phyloP scores from a whole-genome alignment of 371 early-diverging fungal genomes.

The Mortierella polycephala region DNA sequence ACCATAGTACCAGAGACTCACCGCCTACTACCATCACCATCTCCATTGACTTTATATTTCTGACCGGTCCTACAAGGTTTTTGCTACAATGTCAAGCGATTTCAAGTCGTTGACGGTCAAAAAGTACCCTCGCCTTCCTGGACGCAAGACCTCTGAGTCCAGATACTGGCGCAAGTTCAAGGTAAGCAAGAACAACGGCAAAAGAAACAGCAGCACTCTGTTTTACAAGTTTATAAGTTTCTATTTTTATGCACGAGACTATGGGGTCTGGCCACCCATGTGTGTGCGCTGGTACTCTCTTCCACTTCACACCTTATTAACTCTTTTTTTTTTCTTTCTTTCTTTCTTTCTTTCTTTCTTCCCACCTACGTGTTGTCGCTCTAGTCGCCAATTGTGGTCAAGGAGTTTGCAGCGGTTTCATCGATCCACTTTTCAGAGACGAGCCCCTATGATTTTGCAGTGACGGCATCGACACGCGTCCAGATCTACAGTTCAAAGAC shows the following conservation, averaged over 20 bases:
- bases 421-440: conserved; percentile 86
- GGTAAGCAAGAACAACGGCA: conserved; percentile 56
- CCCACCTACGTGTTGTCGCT: neutral
- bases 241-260: too few species aligned
- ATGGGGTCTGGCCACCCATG: neutral
- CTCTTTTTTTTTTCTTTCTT: neutral
- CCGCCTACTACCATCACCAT: too few species aligned
- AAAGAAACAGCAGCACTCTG: neutral
- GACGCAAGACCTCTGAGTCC: conserved; percentile 72
- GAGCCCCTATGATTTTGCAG: conserved; percentile 90
- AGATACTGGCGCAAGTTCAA: conserved; percentile 88
- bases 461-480: conserved; percentile 89
- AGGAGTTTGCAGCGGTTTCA: conserved; percentile 88
- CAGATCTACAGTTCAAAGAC: conserved; percentile 90
- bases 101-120: conserved; percentile 70
- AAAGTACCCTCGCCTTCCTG: conserved; percentile 64
- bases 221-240: too few species aligned
- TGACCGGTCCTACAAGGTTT: neutral
- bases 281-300: neutral
- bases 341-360: neutral
- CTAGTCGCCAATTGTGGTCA: conserved; percentile 84
- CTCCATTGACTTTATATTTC: too few species aligned
- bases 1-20: too few species aligned
- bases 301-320: neutral
- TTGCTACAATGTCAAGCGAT: conserved; percentile 57